Base-by-base conservation (phyloP, 495 filamentous ascomycete species). In the Trichoderma reesei region DNA sequence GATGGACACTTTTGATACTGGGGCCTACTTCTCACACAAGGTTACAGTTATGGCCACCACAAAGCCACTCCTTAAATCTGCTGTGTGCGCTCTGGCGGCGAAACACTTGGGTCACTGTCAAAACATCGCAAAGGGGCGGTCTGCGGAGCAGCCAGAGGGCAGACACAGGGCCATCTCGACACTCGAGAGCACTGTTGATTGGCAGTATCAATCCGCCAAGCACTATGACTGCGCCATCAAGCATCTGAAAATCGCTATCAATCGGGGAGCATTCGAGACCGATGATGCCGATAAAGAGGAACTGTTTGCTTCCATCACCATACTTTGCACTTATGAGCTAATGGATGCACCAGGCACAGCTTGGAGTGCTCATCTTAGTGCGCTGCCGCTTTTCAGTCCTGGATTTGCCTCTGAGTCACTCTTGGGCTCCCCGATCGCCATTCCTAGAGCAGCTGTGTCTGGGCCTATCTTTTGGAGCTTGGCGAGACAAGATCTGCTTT, bases 1-100 rank as follows among this genome's bases (percentile, higher is more conserved):
- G 51, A 56, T 56, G 51, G 51, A 56, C 34, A 56, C 51, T 56
- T 56, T 56, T 8, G 51, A 56, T 34, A 56, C 26, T 11, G 51
- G 51, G 0, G 51, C 51, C 51, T 56, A 56, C 11, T 56, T 56
- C 26, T 56, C 51, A 11, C 51, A 56, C 20, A 56, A 56, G 14
- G 51, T 56, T 10, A 56, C 51, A 33, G 51, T 56, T 14, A 56
- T 56, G 51, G 51, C 26, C 51, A 26, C 51, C 3, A 56, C 51
- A 34, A 56, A 56, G 26, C 51, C 51, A 13, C 34, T 56, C 9
- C 16, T 56, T 8, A 56, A 56, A 34, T 56, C 51, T 33, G 51
- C 51, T 8, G 51, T 56, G 51, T 56, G 51, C 11, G 51, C 51
- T 56, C 51, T 56, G 2, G 51, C 51, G 16, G 51, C 51, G 26